Conservation (phyloP, 768 basidiomycete species). For the Suillus paluster region DNA sequence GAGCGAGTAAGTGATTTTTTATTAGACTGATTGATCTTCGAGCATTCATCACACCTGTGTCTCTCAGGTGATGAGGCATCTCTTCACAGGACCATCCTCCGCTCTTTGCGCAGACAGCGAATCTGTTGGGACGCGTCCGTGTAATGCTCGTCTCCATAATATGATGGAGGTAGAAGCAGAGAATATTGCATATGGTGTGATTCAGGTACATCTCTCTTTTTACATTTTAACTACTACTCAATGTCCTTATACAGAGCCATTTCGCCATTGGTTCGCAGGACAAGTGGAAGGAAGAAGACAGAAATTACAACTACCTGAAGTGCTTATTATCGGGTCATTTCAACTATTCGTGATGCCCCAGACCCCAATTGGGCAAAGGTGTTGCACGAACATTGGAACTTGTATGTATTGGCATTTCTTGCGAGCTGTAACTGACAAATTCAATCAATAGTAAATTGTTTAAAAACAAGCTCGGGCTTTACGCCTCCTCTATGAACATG, state of each 20-base stretch:
- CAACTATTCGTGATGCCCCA: neutral
- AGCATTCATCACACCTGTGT: neutral
- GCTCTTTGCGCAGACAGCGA: neutral
- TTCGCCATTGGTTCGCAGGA: neutral
- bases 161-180: slow-evolving; percentile 9
- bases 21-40: neutral
- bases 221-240: neutral
- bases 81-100: neutral
- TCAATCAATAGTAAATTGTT: neutral
- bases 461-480: neutral
- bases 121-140: neutral
- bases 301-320: neutral
- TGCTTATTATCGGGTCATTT: slow-evolving; percentile 4
- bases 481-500: neutral
- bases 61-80: slow-evolving; percentile 2
- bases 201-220: slow-evolving; percentile 1
- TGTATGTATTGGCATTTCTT: neutral
- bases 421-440: neutral
- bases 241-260: neutral
- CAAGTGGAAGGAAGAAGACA: slow-evolving; percentile 5
- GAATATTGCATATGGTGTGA: slow-evolving; percentile 7
- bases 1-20: slow-evolving; percentile 6
- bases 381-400: slow-evolving; percentile 6
- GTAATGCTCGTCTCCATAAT: slow-evolving; percentile 5
- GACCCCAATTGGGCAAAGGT: slow-evolving; percentile 4